Base-by-base conservation (phyloP, 73 alveolate species). In the Paramecium biaurelia region DNA sequence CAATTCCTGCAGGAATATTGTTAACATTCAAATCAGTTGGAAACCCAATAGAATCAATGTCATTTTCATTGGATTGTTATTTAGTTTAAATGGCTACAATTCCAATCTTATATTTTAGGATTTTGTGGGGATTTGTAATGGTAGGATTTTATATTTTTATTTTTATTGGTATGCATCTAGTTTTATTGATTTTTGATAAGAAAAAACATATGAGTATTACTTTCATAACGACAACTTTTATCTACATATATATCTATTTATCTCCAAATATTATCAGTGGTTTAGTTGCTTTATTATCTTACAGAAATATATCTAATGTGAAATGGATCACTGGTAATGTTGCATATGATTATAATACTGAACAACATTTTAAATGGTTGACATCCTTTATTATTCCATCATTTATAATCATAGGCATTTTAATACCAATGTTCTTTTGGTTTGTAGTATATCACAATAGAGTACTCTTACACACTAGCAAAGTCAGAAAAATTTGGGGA, bases 401-500 rank as follows among this genome's bases (percentile, higher is more conserved):
- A 14, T 67, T 67, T 30, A 7, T 67, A 6, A 67, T 67, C 0
- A 15, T 26, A 4, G 49, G 84, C 3, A 7, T 67, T 3, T 24
- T 67, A 26, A 2, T 67, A 5, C 84, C 84, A 3, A 2, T 67
- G 24, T 24, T 67, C 12, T 67, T 67, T 67, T 26, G 49, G 45
- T 67, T 24, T 67, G 45, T 67, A 20, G 49, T 67, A 11, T 30
- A 30, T 67, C 0, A 67, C 26, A 67, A 67, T 67, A 67, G 84
- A 67, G 45, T 9, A 41, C 8, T 1, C 3, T 35, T 74, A 35
- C 20, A 74, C 23, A 30, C 58, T 0, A 30, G 41, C 58, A 35
- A 32, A n/a, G 87, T 35, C 5, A 74, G 87, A 15, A 21, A 74
- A 15, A 74, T 21, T 30, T 74, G 87, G 87, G 87, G 87, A 11